phyloP scores from a whole-genome alignment of 2,329 filamentous ascomycete species.

The Spiromastix sp. region DNA sequence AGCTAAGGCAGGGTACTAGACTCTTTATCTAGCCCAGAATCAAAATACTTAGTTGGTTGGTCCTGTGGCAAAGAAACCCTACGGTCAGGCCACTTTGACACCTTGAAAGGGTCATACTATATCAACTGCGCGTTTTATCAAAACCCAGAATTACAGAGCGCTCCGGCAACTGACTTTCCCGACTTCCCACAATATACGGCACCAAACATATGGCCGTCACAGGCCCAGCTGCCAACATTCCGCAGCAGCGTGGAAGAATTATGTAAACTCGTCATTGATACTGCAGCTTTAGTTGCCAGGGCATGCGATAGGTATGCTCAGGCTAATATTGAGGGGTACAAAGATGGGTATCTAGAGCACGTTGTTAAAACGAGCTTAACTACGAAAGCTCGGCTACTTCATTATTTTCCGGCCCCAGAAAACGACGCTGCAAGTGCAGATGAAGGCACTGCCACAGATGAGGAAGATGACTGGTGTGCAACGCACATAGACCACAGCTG shows the following conservation, averaged over 20 bases:
- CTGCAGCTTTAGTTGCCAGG: constrained; percentile 76
- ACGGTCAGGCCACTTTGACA: constrained; percentile 51
- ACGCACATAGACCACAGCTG: constrained; percentile 74
- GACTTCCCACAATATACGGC: constrained; percentile 80
- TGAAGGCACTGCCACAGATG: constrained; percentile 45
- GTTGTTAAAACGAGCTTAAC: constrained; percentile 78
- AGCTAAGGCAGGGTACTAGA: too few species aligned
- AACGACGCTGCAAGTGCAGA: constrained; percentile 2
- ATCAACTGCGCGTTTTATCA: constrained; percentile 50
- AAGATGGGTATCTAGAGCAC: constrained; percentile 67
- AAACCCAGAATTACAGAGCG: constrained; percentile 25
- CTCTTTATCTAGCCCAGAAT: constrained; percentile 31
- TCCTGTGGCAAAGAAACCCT: constrained; percentile 55
- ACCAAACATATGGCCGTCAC: constrained; percentile 77
- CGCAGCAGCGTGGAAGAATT: constrained; percentile 60
- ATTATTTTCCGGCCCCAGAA: constrained; percentile 63
- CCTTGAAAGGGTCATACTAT: constrained; percentile 55
- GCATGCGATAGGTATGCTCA: constrained; percentile 81
- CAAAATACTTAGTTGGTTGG: constrained; percentile 55
- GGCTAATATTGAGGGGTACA: constrained; percentile 67
- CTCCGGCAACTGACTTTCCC: constrained; percentile 25
- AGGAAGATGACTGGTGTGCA: constrained; percentile 92
- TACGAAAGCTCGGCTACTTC: constrained; percentile 81
- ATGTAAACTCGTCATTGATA: constrained; percentile 78
- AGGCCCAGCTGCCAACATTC: constrained; percentile 63